Base-by-base conservation (phyloP, 2,329 filamentous ascomycete species). In the Phyllachora maydis region DNA sequence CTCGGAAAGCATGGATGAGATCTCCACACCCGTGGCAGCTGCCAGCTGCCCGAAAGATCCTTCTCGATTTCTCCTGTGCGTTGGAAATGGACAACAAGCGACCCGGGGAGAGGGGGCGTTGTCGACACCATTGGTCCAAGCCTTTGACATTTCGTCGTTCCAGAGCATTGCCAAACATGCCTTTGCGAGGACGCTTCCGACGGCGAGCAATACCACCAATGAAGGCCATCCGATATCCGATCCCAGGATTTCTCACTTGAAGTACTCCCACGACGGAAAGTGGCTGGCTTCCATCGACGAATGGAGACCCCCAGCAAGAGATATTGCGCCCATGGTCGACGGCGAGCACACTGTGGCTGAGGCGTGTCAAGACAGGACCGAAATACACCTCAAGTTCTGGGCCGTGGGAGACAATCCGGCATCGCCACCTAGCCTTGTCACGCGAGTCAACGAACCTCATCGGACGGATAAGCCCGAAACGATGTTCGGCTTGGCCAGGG, bases 271-370 rank as follows among this genome's bases (percentile, higher is more conserved):
- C 23, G 74, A 95, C 39, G 85, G 85, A 11, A 61, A 68, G 33
- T 95, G 85, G 83, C 61, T 98, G 27, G 83, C 76, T 4, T 93
- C 81, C 2, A 65, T 91, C 2, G 88, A 98, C 41, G 77, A 83
- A 38, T 98, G 88, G 88, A 60, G 63, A 24, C 82, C 82, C 2
- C 67, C 77, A 7, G 49, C 53, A 8, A 54, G 63, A 29, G 82
- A 93, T 39, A 47, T 77, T 9, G 59, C 65, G 18, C 59, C 60
- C 26, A 44, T 76, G 6, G 52, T 54, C 11, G 47, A 45, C 19
- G 46, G 41, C n/a, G 40, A 45, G 24, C 47, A 39, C 22, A 35
- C 36, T 5, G 26, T 35, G 37, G 28, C 45, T 30, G 56, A 50
- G 24, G 56, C 65, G 27, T 46, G 53, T 15, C 47, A 49, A 16